Base-by-base conservation (phyloP, 2,329 filamentous ascomycete genomes). In the Aspergillus spinulosporus region DNA sequence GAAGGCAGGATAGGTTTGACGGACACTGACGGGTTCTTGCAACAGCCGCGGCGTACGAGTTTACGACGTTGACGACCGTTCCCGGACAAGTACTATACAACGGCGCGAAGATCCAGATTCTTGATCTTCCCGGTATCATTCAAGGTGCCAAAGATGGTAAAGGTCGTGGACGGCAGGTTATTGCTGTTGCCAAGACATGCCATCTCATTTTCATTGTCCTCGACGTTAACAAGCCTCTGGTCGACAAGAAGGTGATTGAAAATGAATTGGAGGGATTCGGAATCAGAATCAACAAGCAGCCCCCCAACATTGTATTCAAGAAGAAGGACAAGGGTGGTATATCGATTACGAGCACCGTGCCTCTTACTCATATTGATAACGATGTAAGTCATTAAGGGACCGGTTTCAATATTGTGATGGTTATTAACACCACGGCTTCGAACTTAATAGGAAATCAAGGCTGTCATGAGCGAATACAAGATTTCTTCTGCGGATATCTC, bases 311-410 rank as follows among this genome's bases (percentile, higher is more conserved):
- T 69, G 90, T 94, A n/a, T 96, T 97, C 82, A 95, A 88, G 78
- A 99, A 99, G 82, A 99, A 99, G 82, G 94, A 99, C 77, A 97
- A 97, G 79, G 94, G 94, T 65, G 94, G 94, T 36, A 86, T 99
- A 70, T 92, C 90, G 70, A 94, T 99, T 70, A 96, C 92, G n/a
- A 94, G 86, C 76, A 99, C 94, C 2, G 88, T 94, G 44, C 91
- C 92, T 4, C 80, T 99, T 65, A 88, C 88, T 26, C 91, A 99
- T 76, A 96, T 99, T 69, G 90, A 94, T 73, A 83, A 92, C 65
- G 94, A 96, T 70, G 80, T 80, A 66, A 66, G 74, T 61, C 9
- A 14, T 42, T 4, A 28, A 8, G 9, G 36, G 26, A 1, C 4
- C 5, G 32, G 15, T 9, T 5, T 32, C 21, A 9, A n/a, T 11